Evolutionary conservation across 1,284 basidiomycete species (phyloP).

Genomic region (Papiliotrema flavescens): DNA sequence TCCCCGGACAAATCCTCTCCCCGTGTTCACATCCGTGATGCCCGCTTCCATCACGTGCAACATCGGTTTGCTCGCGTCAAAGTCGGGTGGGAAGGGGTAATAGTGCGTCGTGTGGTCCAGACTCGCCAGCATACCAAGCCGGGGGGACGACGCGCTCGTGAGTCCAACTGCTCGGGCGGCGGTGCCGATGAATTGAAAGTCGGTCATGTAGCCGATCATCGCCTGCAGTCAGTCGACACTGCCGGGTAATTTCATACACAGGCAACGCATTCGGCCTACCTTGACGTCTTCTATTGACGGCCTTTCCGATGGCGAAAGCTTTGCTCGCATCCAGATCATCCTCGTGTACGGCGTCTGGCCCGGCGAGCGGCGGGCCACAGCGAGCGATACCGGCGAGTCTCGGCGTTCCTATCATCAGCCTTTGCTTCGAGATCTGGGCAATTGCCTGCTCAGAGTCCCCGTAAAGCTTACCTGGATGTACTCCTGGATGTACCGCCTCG

Average conservation of each 20-base stretch:
- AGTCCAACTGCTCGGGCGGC: slow-evolving; percentile 65
- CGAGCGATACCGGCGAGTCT: slow-evolving; percentile 67
- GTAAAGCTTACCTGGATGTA: slow-evolving; percentile 53
- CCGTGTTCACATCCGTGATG: slow-evolving; percentile 57
- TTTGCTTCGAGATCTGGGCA: neutral
- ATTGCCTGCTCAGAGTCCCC: neutral
- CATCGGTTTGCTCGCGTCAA: slow-evolving; percentile 74
- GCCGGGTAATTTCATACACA: too few species aligned
- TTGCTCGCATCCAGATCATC: slow-evolving; percentile 73
- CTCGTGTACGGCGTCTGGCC: slow-evolving; percentile 46
- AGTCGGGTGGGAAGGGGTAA: slow-evolving; percentile 66
- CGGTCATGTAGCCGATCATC: slow-evolving; percentile 80
- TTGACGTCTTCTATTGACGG: slow-evolving; percentile 74
- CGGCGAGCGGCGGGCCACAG: slow-evolving; percentile 21
- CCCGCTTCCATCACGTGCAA: slow-evolving; percentile 74
- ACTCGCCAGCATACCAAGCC: slow-evolving; percentile 70
- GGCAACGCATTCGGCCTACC: too few species aligned
- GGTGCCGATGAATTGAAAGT: slow-evolving; percentile 70
- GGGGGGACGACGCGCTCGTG: slow-evolving; percentile 45
- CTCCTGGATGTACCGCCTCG: slow-evolving; percentile 29
- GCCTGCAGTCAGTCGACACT: slow-evolving; percentile 54
- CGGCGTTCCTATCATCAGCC: slow-evolving; percentile 57
- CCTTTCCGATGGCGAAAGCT: slow-evolving; percentile 56
- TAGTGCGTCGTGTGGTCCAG: slow-evolving; percentile 83
- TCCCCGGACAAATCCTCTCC: slow-evolving; percentile 70